Evolutionary conservation across 2,329 filamentous ascomycete genomes (phyloP).

Genomic region (Harringtonia lauricola): DNA sequence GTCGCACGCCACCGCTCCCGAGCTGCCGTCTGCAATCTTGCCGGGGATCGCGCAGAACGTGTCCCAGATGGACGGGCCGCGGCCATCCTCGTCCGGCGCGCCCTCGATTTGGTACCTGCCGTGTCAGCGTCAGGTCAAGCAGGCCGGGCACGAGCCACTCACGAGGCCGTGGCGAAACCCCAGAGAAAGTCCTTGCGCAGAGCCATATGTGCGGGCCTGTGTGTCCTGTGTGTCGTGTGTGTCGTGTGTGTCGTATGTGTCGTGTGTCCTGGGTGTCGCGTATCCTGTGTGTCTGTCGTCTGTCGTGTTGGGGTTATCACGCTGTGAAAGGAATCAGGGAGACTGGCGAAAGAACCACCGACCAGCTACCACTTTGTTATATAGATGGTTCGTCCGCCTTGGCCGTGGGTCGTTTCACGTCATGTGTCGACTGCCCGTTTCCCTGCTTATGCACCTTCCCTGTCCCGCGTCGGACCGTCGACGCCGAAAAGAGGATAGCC

Average conservation of each 20-base stretch:
- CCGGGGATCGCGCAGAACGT: slow-evolving; percentile 72
- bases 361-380: too few relatives aligned
- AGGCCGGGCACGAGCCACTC: slow-evolving; percentile 20
- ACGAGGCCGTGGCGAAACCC: slow-evolving; percentile 73
- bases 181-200: slow-evolving; percentile 62
- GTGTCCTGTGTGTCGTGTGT: background rate
- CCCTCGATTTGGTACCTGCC: slow-evolving; percentile 81
- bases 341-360: too few relatives aligned
- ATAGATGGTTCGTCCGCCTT: too few relatives aligned
- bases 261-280: too few relatives aligned
- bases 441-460: too few relatives aligned
- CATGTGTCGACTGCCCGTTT: too few relatives aligned
- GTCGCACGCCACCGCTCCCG: slow-evolving; percentile 71
- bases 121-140: background rate
- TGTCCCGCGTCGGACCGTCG: slow-evolving; percentile 39
- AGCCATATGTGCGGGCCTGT: slow-evolving; percentile 29
- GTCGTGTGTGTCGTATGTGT: too few relatives aligned
- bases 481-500: slow-evolving; percentile 28
- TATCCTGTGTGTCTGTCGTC: too few relatives aligned
- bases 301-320: too few relatives aligned
- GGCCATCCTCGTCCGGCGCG: slow-evolving; percentile 60
- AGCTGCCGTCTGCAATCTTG: slow-evolving; percentile 70
- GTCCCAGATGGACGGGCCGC: slow-evolving; percentile 80
- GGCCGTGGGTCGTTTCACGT: too few relatives aligned
- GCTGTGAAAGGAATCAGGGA: too few relatives aligned